Base-by-base conservation (phyloP, 2,329 filamentous ascomycete genomes). In the Venturia carpophila region DNA sequence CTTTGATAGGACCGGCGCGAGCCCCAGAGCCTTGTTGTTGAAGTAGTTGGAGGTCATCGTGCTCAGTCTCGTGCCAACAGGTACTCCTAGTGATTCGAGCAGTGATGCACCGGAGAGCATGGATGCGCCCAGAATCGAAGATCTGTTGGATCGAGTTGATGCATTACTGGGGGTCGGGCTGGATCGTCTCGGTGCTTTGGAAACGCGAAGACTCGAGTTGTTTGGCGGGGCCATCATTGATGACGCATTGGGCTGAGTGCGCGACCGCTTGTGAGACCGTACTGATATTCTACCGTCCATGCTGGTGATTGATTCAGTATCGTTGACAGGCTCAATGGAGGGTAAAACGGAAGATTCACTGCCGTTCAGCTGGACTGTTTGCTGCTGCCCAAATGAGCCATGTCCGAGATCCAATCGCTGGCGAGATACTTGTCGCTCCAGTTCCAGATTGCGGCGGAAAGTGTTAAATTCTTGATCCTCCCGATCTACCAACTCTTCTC, bases 31-130 rank as follows among this genome's bases (percentile, higher is more conserved):
- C 24, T 65, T 65, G 37, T 64, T 60, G 37, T 27, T 41, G 37
- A 65, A 65, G 42, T 65, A 65, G 47, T 27, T 39, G 6, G 34
- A 45, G n/a, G 42, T 49, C 55, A 62, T 65, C 5, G 55, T 65
- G 42, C 64, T 65, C 27, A 42, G 24, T 47, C 62, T 65, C 19
- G 34, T 49, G 17, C 55, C 55, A 13, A 24, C 15, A 34, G 55
- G 27, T 13, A 49, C 13, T 43, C 42, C 58, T 34, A 27, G 52
- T 7, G 52, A 56, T 0, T 60, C 63, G 24, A 42, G 34, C 34
- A 64, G 10, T 19, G 63, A 64, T 34, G 41, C 47, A 30, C 63
- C 63, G 5, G 41, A 49, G 52, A 64, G 41, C n/a, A 64, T 39
- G 2, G 55, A 30, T n/a, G 56, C n/a, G 17, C 49, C 30, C 34